phyloP scores from a whole-genome alignment of 768 basidiomycete genomes.

The Leccinum subtestaceum region DNA sequence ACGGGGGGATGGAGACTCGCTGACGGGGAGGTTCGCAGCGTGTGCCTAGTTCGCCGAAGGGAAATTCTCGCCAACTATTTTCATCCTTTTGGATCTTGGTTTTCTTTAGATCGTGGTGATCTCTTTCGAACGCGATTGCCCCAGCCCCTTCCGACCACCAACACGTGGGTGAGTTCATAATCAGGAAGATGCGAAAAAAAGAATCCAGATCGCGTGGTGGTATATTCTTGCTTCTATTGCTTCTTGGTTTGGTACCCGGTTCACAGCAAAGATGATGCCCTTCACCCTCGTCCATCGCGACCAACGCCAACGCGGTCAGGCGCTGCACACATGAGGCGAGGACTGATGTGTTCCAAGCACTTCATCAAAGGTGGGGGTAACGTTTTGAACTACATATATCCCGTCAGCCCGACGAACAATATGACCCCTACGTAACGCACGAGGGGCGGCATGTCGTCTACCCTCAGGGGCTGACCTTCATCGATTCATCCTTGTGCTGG shows the following conservation, averaged over 20 bases:
- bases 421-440: not conserved
- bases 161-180: not conserved
- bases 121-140: not conserved
- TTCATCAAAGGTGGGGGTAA: not conserved
- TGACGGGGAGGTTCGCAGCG: not conserved
- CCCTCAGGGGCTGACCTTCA: not conserved
- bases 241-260: not conserved
- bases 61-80: not conserved
- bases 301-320: not conserved
- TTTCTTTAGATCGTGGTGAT: not conserved
- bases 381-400: not conserved
- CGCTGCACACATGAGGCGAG: not conserved
- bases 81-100: not conserved
- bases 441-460: not conserved
- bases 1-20: not conserved
- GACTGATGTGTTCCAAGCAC: not conserved
- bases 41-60: not conserved
- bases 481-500: not conserved
- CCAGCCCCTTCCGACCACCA: not conserved
- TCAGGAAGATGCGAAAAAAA: not conserved
- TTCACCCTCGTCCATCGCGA: not conserved
- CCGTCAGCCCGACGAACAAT: not conserved
- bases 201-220: not conserved
- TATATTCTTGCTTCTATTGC: not conserved
- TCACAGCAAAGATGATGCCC: not conserved